Percentiles rank a stretch among this genome's conserved stretches.
Evolutionary conservation across 1,284 basidiomycete species (phyloP).

Genomic region (Thecaphora thlaspeos): DNA sequence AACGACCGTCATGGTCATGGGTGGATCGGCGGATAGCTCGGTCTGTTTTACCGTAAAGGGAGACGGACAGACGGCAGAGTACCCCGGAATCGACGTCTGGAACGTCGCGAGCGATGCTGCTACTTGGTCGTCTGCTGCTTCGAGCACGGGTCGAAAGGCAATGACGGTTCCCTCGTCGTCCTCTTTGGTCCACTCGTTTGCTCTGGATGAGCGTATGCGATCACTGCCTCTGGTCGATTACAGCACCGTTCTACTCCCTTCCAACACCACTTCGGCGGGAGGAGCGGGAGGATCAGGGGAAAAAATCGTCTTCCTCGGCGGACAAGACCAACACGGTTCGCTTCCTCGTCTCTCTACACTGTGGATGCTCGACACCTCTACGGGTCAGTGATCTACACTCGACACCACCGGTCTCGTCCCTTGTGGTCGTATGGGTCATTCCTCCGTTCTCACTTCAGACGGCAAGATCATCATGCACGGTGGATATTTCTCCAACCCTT

Average conservation of each 20-base stretch:
- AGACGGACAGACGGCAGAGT: slow-evolving; percentile 1
- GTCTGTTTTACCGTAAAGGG: slow-evolving; percentile 13
- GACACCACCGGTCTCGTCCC: slow-evolving; percentile 41
- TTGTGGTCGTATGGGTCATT: slow-evolving; percentile 53
- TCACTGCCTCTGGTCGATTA: slow-evolving; percentile 49
- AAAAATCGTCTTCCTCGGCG: slow-evolving; percentile 52
- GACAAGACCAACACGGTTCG: slow-evolving; percentile 41
- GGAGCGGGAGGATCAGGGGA: background rate
- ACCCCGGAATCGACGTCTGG: slow-evolving; percentile 28
- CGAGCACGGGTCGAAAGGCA: background rate
- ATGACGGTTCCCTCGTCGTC: slow-evolving; percentile 9
- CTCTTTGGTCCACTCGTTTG: slow-evolving; percentile 18
- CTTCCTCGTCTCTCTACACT: slow-evolving; percentile 33
- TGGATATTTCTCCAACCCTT: slow-evolving; percentile 40
- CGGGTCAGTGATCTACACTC: slow-evolving; percentile 45
- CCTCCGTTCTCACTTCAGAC: slow-evolving; percentile 39
- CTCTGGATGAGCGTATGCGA: slow-evolving; percentile 22
- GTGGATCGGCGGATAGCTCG: slow-evolving; percentile 15
- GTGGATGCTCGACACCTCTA: slow-evolving; percentile 46
- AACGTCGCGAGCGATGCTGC: background rate
- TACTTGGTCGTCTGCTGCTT: background rate
- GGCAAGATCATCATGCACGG: slow-evolving; percentile 55
- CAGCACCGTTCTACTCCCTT: slow-evolving; percentile 28
- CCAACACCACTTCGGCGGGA: slow-evolving; percentile 2
- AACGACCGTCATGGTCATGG: slow-evolving; percentile 18